A percentile compares a stretch with the other conserved stretches of the same genome.
Evolutionary conservation across 1,139 yeast genomes (phyloP).

Genomic region (Suhomyces taliae): DNA sequence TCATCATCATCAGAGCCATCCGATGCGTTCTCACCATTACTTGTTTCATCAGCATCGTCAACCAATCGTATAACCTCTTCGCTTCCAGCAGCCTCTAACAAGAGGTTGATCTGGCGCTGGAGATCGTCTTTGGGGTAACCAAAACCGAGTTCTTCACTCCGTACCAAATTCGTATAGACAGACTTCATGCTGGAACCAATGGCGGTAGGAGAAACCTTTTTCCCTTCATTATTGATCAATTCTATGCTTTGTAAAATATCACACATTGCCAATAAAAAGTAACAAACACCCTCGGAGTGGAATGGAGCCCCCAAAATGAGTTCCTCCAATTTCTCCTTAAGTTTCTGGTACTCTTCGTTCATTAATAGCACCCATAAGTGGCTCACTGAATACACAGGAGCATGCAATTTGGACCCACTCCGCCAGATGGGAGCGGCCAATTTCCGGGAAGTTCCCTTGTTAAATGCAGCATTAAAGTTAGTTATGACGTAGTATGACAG

Average conservation of each 20-base stretch:
- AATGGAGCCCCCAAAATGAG: conserved; percentile 47
- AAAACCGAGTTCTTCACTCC: conserved; percentile 32
- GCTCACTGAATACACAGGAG: conserved; percentile 40
- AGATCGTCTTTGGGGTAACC: conserved; percentile 26
- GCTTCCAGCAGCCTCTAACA: conserved; percentile 1
- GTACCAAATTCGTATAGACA: conserved; percentile 8
- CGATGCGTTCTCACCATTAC: too few species aligned
- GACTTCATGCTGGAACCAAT: neutral
- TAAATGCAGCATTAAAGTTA: conserved; percentile 10
- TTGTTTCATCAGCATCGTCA: too few species aligned
- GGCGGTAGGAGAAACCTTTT: neutral
- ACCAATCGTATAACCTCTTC: conserved; percentile 3
- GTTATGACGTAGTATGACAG: conserved; percentile 25
- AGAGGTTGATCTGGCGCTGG: conserved; percentile 13
- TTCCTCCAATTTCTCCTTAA: conserved; percentile 37
- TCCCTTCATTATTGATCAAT: neutral
- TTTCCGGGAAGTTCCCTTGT: conserved; percentile 10
- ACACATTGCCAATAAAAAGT: conserved; percentile 34
- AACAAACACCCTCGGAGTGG: conserved; percentile 42
- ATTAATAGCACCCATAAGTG: conserved; percentile 37
- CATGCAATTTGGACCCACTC: conserved; percentile 36
- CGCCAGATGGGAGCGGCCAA: conserved; percentile 41
- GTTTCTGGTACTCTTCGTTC: conserved; percentile 24
- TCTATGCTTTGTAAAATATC: conserved; percentile 21
- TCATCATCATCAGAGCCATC: conserved; percentile 5